Evolutionary conservation across 257 asterid species (phyloP).

Genomic region (Scutellaria barbata): DNA sequence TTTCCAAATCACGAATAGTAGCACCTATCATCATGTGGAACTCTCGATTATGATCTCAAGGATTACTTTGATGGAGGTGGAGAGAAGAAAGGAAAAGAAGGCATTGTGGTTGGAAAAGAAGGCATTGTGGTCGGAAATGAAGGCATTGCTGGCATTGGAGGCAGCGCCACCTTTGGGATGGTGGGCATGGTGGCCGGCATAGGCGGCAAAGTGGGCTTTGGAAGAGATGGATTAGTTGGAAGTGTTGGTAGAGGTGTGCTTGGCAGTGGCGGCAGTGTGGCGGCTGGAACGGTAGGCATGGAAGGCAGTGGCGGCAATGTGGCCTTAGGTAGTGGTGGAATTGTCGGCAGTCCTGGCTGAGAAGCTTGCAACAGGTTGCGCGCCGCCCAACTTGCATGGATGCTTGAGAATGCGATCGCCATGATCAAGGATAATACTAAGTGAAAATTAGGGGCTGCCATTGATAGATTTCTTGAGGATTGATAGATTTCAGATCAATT

Average conservation of each 20-base stretch:
- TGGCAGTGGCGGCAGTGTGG: conserved; percentile 30
- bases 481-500: neutral
- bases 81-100: conserved; percentile 38
- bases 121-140: conserved; percentile 21
- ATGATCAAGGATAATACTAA: conserved; percentile 1
- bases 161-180: conserved; percentile 38
- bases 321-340: conserved; percentile 19
- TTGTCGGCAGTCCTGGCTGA: conserved; percentile 29
- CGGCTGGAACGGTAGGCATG: neutral
- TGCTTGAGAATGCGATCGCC: conserved; percentile 26
- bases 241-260: conserved; percentile 23
- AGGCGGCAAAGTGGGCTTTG: conserved; percentile 24
- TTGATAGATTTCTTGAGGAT: conserved; percentile 10
- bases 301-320: neutral
- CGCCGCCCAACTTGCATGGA: conserved; percentile 22
- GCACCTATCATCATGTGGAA: neutral
- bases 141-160: conserved; percentile 31
- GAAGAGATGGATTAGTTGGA: conserved; percentile 24
- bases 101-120: conserved; percentile 17
- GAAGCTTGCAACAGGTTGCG: conserved; percentile 33
- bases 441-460: conserved; percentile 25
- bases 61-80: conserved; percentile 40
- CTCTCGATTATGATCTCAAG: neutral
- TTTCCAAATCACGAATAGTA: neutral
- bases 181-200: conserved; percentile 24